These are phyloP conservation scores for Phascolomyces articulosus DNA, from an alignment of 371 early-diverging fungal genomes.

Conservation along the genomic window DNA sequence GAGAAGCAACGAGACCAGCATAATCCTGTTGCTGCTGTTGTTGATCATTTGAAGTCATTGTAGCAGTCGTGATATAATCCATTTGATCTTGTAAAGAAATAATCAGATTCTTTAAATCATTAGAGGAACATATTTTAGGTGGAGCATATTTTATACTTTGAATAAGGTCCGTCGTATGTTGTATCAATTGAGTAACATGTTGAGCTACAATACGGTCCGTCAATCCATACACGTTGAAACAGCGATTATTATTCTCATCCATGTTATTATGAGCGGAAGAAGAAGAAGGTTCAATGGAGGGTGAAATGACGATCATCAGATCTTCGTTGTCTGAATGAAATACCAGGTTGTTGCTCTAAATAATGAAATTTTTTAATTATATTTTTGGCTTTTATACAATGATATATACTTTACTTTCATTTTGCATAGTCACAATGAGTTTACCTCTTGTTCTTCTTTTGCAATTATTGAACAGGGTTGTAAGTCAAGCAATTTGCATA, in stretches of 20 bases:
- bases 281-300: not conserved
- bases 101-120: not conserved
- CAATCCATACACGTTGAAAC: slow-evolving; percentile 1
- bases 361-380: not conserved
- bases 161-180: not conserved
- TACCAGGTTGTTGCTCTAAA: no score
- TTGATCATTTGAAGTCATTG: no score
- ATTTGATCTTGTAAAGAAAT: slow-evolving; percentile 9
- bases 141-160: not conserved
- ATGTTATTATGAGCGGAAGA: not conserved
- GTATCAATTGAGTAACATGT: not conserved
- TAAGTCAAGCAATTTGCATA: not conserved
- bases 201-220: not conserved
- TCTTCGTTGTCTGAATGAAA: slow-evolving; percentile 2
- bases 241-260: not conserved
- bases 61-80: not conserved
- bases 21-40: not conserved
- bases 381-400: not conserved
- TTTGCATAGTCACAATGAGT: no score
- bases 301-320: not conserved
- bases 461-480: not conserved
- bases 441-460: not conserved
- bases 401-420: no score
- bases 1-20: not conserved
- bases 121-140: not conserved